Evolutionary conservation across 2,329 filamentous ascomycete species (phyloP).

Genomic region (Chrysosporium keratinophilum): DNA sequence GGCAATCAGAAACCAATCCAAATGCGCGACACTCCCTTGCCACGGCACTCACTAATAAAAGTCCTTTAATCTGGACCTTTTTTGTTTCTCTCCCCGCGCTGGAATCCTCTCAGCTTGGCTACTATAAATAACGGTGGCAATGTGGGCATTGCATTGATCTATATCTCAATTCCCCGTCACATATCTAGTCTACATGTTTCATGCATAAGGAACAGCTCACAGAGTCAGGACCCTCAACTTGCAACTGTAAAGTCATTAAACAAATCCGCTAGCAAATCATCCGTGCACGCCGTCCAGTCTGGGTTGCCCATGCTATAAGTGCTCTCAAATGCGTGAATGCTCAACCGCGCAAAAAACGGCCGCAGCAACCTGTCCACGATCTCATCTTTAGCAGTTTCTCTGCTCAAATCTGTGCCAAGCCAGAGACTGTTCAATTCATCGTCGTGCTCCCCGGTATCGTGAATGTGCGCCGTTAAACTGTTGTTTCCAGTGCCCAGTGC

Average conservation of each 20-base stretch:
- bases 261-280: conserved; percentile 58
- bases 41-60: not conserved
- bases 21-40: no score
- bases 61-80: not conserved
- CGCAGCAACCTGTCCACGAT: conserved; percentile 67
- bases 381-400: conserved; percentile 46
- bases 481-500: conserved; percentile 48
- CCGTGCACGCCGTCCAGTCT: conserved; percentile 55
- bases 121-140: no score
- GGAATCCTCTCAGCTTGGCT: no score
- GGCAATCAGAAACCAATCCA: no score
- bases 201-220: not conserved
- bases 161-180: no score
- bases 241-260: conserved; percentile 63
- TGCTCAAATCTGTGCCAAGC: conserved; percentile 39
- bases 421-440: conserved; percentile 32
- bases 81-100: not conserved
- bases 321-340: conserved; percentile 86
- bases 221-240: no score
- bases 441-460: conserved; percentile 20
- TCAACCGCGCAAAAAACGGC: conserved; percentile 84
- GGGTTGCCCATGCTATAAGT: conserved; percentile 72
- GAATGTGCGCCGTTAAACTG: conserved; percentile 6
- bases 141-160: no score
- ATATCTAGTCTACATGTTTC: not conserved